phyloP scores from a whole-genome alignment of 345 rosid species.

The Physaria fendleri region DNA sequence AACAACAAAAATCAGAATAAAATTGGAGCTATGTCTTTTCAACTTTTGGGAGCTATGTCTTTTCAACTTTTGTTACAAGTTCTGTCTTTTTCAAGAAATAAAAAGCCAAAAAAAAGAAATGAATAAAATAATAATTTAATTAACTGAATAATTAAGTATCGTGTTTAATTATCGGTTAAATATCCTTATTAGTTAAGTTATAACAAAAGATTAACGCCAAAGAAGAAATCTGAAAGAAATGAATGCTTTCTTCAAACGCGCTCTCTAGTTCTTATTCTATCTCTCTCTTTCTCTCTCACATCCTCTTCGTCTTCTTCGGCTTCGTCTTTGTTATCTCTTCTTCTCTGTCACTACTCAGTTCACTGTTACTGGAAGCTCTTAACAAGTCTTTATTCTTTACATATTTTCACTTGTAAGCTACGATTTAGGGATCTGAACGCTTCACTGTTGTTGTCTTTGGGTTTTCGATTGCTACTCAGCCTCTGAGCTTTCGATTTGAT shows the following conservation, averaged over 20 bases:
- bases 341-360: conserved; percentile 25
- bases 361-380: conserved; percentile 28
- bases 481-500: conserved; percentile 15
- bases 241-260: conserved; percentile 38
- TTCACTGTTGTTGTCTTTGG: conserved; percentile 5
- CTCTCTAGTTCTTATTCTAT: conserved; percentile 27
- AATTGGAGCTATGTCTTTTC: conserved; percentile 15
- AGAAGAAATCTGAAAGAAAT: conserved; percentile 27
- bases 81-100: conserved; percentile 2
- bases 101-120: neutral
- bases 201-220: conserved; percentile 25
- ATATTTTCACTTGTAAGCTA: conserved; percentile 26
- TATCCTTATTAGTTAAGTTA: conserved; percentile 8
- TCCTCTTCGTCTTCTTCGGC: conserved; percentile 24
- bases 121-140: neutral
- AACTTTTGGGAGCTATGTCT: too few species aligned
- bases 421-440: conserved; percentile 35
- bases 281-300: conserved; percentile 11
- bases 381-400: neutral
- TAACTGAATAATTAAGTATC: conserved; percentile 10
- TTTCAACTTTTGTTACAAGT: neutral
- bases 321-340: conserved; percentile 39
- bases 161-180: conserved; percentile 7
- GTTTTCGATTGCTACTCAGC: conserved; percentile 21
- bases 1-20: neutral